Conservation (phyloP, 371 early-diverging fungal species). For the Entomophthora muscae region DNA sequence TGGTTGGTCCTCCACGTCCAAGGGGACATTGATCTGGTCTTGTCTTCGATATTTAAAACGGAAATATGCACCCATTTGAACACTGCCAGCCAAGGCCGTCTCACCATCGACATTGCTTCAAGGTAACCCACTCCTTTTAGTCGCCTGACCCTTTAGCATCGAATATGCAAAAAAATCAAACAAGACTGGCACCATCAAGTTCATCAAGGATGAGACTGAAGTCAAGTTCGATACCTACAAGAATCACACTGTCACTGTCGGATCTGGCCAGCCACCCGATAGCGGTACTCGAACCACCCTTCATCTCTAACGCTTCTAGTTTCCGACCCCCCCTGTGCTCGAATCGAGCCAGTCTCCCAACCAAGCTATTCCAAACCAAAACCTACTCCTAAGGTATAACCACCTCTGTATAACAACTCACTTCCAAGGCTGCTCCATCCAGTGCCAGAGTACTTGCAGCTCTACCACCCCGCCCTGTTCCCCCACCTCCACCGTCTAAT, state of each 20-base stretch:
- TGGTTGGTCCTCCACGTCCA: constrained; percentile 60
- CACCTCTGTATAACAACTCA: constrained; percentile 6
- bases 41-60: constrained; percentile 22
- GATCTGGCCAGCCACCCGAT: constrained; percentile 44
- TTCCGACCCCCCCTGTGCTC: constrained; percentile 37
- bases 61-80: constrained; percentile 8
- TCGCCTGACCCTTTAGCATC: constrained; percentile 18
- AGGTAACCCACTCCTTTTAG: constrained; percentile 8
- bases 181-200: constrained; percentile 55
- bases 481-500: constrained; percentile 37
- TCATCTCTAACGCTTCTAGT: constrained; percentile 12
- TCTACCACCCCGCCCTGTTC: constrained; percentile 19
- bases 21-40: constrained; percentile 69
- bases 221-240: constrained; percentile 42
- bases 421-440: constrained; percentile 11
- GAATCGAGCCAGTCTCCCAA: constrained; percentile 19
- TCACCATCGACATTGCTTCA: constrained; percentile 31
- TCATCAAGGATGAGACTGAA: constrained; percentile 48
- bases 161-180: constrained; percentile 57
- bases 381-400: constrained; percentile 11
- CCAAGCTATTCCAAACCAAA: constrained; percentile 12
- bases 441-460: constrained; percentile 12
- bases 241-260: constrained; percentile 51
- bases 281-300: constrained; percentile 20
- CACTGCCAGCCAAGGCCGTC: constrained; percentile 24